Conservation (phyloP, 176 grass and related monocot genomes). For the Carex kokanica region DNA sequence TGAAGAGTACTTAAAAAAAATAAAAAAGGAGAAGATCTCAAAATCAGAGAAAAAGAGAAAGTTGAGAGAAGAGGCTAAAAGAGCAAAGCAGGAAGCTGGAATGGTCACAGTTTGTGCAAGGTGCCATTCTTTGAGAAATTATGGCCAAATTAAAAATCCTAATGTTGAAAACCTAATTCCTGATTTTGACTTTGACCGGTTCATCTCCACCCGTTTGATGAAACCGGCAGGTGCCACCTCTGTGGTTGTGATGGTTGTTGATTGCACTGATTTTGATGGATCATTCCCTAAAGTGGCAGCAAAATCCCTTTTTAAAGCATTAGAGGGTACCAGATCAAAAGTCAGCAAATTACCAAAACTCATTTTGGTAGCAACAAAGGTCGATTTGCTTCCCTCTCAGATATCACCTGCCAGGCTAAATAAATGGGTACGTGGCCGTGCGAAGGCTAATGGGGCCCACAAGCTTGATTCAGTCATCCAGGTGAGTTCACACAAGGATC, state of each 20-base stretch:
- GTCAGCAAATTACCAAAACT: conserved; percentile 61
- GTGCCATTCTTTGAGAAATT: conserved; percentile 85
- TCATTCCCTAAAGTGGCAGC: conserved; percentile 77
- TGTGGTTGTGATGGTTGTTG: conserved; percentile 76
- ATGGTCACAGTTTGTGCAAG: conserved; percentile 56
- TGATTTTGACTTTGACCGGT: conserved; percentile 83
- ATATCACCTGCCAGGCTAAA: conserved; percentile 70
- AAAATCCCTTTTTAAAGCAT: conserved; percentile 70
- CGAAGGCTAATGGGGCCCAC: conserved; percentile 71
- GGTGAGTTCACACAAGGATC: conserved; percentile 73
- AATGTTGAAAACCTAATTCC: conserved; percentile 84
- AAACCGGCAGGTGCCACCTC: conserved; percentile 50
- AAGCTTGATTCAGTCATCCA: conserved; percentile 76
- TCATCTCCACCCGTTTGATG: conserved; percentile 77
- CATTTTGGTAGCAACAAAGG: conserved; percentile 74
- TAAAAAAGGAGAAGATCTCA: conserved; percentile 79
- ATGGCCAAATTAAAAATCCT: conserved; percentile 86
- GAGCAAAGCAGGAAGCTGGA: conserved; percentile 38
- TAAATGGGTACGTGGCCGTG: conserved; percentile 68
- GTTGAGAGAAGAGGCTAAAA: conserved; percentile 46
- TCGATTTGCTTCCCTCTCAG: conserved; percentile 76
- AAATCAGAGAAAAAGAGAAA: conserved; percentile 73
- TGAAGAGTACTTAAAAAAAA: conserved; percentile 47
- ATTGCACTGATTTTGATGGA: conserved; percentile 86
- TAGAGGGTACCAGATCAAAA: conserved; percentile 54